Percentiles rank a stretch among this genome's conserved stretches.
Evolutionary conservation across 805 yeast species (phyloP).

Genomic region (Candida schatavii): DNA sequence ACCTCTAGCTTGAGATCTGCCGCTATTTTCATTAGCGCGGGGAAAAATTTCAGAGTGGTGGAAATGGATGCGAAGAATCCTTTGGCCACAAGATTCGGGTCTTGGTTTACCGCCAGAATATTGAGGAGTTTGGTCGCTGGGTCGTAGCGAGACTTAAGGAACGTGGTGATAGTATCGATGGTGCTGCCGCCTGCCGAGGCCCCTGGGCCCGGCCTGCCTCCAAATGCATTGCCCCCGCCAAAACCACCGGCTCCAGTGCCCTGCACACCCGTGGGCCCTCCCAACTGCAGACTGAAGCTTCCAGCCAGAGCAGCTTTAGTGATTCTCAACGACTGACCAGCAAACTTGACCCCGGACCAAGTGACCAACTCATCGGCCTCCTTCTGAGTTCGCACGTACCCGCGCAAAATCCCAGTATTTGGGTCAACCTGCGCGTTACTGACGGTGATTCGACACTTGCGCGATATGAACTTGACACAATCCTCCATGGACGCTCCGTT

Average conservation of each 20-base stretch:
- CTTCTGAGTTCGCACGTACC: slow-evolving; percentile 48
- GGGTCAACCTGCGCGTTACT: slow-evolving; percentile 53
- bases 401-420: slow-evolving; percentile 48
- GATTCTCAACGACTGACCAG: slow-evolving; percentile 65
- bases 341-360: slow-evolving; percentile 78
- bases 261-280: slow-evolving; percentile 5
- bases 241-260: slow-evolving; percentile 8
- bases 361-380: slow-evolving; percentile 60
- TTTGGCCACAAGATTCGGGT: slow-evolving; percentile 52
- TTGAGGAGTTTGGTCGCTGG: slow-evolving; percentile 64
- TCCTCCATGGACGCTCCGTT: slow-evolving; percentile 72
- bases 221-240: too few relatives aligned
- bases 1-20: slow-evolving; percentile 52
- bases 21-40: slow-evolving; percentile 85
- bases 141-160: slow-evolving; percentile 67
- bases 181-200: slow-evolving; percentile 41
- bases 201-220: too few relatives aligned
- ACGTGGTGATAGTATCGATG: slow-evolving; percentile 57
- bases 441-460: slow-evolving; percentile 61
- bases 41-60: slow-evolving; percentile 78
- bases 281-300: slow-evolving; percentile 13
- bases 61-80: slow-evolving; percentile 65
- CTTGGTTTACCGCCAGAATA: slow-evolving; percentile 61
- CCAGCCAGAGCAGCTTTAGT: slow-evolving; percentile 25
- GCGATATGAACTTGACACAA: slow-evolving; percentile 61